Evolutionary conservation across 2,329 filamentous ascomycete genomes (phyloP).

Genomic region (Annulohypoxylon truncatum): DNA sequence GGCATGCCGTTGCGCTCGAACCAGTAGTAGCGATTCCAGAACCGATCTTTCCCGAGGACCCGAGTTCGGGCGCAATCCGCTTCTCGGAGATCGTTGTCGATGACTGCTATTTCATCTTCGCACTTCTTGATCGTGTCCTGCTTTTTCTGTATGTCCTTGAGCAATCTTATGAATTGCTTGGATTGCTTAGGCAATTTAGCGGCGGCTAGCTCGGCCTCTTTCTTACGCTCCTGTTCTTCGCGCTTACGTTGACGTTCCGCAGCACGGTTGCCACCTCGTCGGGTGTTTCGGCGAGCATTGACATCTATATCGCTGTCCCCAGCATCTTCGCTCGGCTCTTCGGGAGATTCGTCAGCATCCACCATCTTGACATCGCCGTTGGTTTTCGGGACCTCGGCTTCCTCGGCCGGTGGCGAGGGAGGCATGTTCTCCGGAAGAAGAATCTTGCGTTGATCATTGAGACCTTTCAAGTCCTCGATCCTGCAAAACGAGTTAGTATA

Average conservation of each 20-base stretch:
- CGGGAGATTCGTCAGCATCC: slow-evolving; percentile 72
- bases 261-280: slow-evolving; percentile 74
- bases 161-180: slow-evolving; percentile 87
- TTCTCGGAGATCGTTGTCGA: slow-evolving; percentile 93
- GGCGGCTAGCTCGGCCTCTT: slow-evolving; percentile 68
- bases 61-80: slow-evolving; percentile 92
- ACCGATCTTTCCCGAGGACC: slow-evolving; percentile 91
- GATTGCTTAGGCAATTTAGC: slow-evolving; percentile 80
- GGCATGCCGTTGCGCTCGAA: slow-evolving; percentile 99
- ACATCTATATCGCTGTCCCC: slow-evolving; percentile 79
- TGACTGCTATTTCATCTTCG: slow-evolving; percentile 84
- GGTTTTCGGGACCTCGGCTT: slow-evolving; percentile 58
- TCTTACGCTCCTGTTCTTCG: slow-evolving; percentile 77
- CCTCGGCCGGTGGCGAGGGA: slow-evolving; percentile 64
- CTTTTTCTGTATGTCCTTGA: slow-evolving; percentile 90
- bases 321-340: slow-evolving; percentile 69
- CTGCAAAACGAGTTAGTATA: slow-evolving; percentile 57
- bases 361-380: slow-evolving; percentile 71
- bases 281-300: slow-evolving; percentile 61
- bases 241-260: slow-evolving; percentile 81
- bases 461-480: slow-evolving; percentile 74
- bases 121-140: slow-evolving; percentile 82
- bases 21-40: slow-evolving; percentile 99
- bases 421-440: slow-evolving; percentile 79
- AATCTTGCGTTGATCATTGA: slow-evolving; percentile 80